These are phyloP conservation scores for Microsporum canis DNA, from an alignment of 2,329 filamentous ascomycete genomes.

Conservation along the genomic window DNA sequence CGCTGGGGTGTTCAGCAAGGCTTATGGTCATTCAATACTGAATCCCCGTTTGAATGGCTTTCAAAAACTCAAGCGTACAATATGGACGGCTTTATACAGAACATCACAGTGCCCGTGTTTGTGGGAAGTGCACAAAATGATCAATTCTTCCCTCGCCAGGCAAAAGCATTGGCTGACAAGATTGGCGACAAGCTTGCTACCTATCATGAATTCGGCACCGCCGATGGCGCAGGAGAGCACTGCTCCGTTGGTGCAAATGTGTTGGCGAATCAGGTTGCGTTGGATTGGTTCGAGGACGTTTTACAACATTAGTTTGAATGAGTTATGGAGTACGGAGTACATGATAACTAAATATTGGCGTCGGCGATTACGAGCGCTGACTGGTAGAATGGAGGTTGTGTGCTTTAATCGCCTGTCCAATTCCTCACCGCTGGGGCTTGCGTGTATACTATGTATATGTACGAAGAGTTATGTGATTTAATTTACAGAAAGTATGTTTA, in stretches of 20 bases:
- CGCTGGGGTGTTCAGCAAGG: slow-evolving; percentile 28
- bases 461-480: no score
- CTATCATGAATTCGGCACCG: slow-evolving; percentile 13
- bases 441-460: no score
- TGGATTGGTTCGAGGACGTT: slow-evolving; percentile 4
- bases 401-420: no score
- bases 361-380: no score
- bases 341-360: no score
- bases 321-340: background rate
- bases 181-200: slow-evolving; percentile 15
- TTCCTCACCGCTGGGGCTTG: no score
- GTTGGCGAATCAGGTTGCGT: background rate
- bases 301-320: background rate
- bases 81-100: slow-evolving; percentile 13
- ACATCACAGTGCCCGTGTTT: slow-evolving; percentile 19
- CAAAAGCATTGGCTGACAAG: slow-evolving; percentile 13
- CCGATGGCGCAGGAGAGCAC: slow-evolving; percentile 17
- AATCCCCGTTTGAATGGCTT: slow-evolving; percentile 22
- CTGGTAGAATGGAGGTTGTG: no score
- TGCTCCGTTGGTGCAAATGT: slow-evolving; percentile 17
- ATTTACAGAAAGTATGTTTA: no score
- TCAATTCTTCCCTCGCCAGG: slow-evolving; percentile 15
- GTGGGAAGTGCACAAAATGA: slow-evolving; percentile 18
- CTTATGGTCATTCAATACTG: slow-evolving; percentile 25
- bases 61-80: slow-evolving; percentile 13